Evolutionary conservation across 2,329 filamentous ascomycete genomes (phyloP), one percentile per base, ranked within the genome.

Genomic region (Colletotrichum paranaense): DNA sequence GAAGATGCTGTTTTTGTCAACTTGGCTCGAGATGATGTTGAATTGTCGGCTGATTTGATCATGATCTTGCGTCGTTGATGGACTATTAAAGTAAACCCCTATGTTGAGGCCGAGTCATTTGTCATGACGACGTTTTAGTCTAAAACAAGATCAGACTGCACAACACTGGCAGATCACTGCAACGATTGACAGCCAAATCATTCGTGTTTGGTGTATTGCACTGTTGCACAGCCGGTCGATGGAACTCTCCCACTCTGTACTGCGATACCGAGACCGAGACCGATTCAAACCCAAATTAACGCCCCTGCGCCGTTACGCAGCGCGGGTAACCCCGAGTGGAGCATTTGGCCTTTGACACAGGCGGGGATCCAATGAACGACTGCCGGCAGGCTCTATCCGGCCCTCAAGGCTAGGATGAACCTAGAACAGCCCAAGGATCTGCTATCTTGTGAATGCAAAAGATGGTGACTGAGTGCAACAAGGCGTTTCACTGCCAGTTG

Each of bases 251-350:
- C 30, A 42, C 26, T 28, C 16, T 16, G 4, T n/a, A 35, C 68
- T 22, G 19, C 63, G 68, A 71, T 32, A 71, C 56, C 68, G 68
- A 71, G 56, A 71, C 30, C 68, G 68, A 71, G 68, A 71, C 62
- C 63, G 68, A 71, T 52, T 38, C 55, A 49, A 22, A 22, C 42
- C 28, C 19, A 35, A 42, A 57, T 42, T 24, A 32, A 52, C 28
- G 53, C 56, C 49, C 66, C 32, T 57, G 66, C 66, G 49, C 52
- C 46, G 24, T 58, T 58, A 30, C 53, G 67, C 19, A n/a, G 38
- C 68, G 42, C 68, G 63, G 63, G 35, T 62, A 62, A 63, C 63
- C 32, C 42, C 68, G 68, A 67, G 57, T 67, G 56, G 62, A 62
- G 56, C 26, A 24, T 35, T 35, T 46, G 56, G 62, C 16, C 56